phyloP scores from a whole-genome alignment of 495 filamentous ascomycete species.

The Lasiosphaeria hispida region DNA sequence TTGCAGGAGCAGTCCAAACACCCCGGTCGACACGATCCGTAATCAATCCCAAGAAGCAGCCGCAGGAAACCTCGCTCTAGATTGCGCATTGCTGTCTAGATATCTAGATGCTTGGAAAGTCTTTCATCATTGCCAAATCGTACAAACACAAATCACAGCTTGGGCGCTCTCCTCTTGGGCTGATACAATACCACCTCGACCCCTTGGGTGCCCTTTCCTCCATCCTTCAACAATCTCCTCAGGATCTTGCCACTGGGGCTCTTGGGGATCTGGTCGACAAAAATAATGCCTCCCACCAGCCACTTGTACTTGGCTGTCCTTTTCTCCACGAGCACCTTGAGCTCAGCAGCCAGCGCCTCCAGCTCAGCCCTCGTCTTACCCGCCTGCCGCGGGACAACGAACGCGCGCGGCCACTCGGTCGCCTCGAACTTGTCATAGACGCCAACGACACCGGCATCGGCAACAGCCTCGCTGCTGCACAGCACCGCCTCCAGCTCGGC shows the following conservation, averaged over 20 bases:
- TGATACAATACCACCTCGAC: slow-evolving; percentile 28
- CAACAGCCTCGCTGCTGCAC: slow-evolving; percentile 55
- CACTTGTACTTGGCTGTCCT: slow-evolving; percentile 65
- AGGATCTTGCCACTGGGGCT: slow-evolving; percentile 68
- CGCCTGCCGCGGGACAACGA: slow-evolving; percentile 35
- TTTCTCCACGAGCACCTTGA: slow-evolving; percentile 52
- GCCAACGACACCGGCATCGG: slow-evolving; percentile 62
- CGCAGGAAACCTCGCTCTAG: too few relatives aligned
- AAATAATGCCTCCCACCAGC: slow-evolving; percentile 62
- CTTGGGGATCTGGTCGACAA: slow-evolving; percentile 63
- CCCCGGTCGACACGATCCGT: too few relatives aligned
- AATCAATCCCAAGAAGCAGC: too few relatives aligned
- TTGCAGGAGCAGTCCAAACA: too few relatives aligned
- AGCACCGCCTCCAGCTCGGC: slow-evolving; percentile 66
- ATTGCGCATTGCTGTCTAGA: too few relatives aligned
- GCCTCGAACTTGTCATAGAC: slow-evolving; percentile 63
- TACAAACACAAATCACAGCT: slow-evolving; percentile 23
- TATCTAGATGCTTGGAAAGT: too few relatives aligned
- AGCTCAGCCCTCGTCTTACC: slow-evolving; percentile 57
- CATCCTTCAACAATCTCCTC: slow-evolving; percentile 49
- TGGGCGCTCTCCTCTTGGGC: slow-evolving; percentile 28
- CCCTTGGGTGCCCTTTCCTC: slow-evolving; percentile 18
- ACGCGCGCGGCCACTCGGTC: slow-evolving; percentile 31
- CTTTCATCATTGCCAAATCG: too few relatives aligned
- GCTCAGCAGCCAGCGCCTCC: slow-evolving; percentile 40